A percentile compares a stretch with the other conserved stretches of the same genome.
Evolutionary conservation across 192 early-diverging fungal genomes (phyloP).

Genomic region (Coemansia sp.): DNA sequence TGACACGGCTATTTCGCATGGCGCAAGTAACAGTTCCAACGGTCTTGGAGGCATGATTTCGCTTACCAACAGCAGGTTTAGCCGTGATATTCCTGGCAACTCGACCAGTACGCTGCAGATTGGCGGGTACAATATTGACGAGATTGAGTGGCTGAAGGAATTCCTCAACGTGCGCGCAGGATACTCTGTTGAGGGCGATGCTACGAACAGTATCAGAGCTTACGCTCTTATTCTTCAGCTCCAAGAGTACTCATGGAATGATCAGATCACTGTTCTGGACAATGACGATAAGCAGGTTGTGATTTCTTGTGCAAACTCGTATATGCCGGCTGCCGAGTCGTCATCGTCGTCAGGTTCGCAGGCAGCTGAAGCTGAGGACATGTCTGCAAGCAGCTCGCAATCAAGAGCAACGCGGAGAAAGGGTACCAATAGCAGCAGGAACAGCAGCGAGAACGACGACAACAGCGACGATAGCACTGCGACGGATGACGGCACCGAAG

Average conservation of each 20-base stretch:
- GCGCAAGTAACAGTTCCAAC: background rate
- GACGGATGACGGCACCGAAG: no score
- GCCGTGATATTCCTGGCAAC: background rate
- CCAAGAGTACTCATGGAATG: background rate
- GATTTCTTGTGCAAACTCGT: constrained; percentile 6
- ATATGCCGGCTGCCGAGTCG: background rate
- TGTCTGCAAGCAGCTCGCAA: no score
- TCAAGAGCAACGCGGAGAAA: no score
- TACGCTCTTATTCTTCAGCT: constrained; percentile 1
- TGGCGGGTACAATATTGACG: constrained; percentile 3
- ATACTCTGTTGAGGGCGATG: constrained; percentile 5
- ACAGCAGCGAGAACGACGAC: no score
- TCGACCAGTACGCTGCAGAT: background rate
- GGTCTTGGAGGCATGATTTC: constrained; percentile 3
- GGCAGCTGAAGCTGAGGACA: background rate
- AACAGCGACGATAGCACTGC: no score
- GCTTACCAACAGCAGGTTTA: constrained; percentile 1
- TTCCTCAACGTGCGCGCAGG: constrained; percentile 10
- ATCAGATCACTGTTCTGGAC: background rate
- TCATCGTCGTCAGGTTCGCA: background rate
- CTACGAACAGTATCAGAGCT: constrained; percentile 4
- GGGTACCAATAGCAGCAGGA: no score
- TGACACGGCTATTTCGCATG: constrained; percentile 10
- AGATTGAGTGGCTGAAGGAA: constrained; percentile 8
- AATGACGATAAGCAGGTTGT: constrained; percentile 2